Evolutionary conservation across 1,284 basidiomycete species (phyloP).

Genomic region (Heliocybe sulcata): DNA sequence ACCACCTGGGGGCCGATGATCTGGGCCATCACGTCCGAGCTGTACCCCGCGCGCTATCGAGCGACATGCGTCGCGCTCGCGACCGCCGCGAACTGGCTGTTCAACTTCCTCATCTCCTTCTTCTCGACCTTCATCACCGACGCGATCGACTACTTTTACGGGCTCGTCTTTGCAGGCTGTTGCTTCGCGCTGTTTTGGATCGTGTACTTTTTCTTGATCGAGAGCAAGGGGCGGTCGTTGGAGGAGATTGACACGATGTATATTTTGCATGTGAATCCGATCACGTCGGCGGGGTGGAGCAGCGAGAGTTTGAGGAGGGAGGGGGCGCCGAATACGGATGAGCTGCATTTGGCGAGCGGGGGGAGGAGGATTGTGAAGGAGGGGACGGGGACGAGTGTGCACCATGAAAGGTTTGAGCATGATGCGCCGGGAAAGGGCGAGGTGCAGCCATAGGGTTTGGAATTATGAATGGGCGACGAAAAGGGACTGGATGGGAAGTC

Average conservation of each 20-base stretch:
- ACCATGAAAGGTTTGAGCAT: neutral
- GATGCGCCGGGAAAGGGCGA: neutral
- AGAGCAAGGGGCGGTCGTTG: constrained; percentile 35
- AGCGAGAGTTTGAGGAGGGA: neutral
- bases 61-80: constrained; percentile 63
- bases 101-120: constrained; percentile 49
- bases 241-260: constrained; percentile 52
- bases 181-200: constrained; percentile 34
- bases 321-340: neutral
- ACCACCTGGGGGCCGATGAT: constrained; percentile 60
- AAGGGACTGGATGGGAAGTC: too few relatives aligned
- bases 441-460: too few relatives aligned
- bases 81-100: constrained; percentile 51
- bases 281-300: neutral
- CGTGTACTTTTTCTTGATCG: constrained; percentile 39
- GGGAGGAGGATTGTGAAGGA: neutral
- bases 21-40: constrained; percentile 52
- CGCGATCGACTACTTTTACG: constrained; percentile 35
- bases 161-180: constrained; percentile 41
- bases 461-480: too few relatives aligned
- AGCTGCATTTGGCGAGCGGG: neutral
- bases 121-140: constrained; percentile 42
- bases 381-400: neutral
- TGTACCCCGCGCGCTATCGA: constrained; percentile 63
- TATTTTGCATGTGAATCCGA: constrained; percentile 7